phyloP scores from a whole-genome alignment of 164 flowering plant species.

The Hamamelis virginiana region DNA sequence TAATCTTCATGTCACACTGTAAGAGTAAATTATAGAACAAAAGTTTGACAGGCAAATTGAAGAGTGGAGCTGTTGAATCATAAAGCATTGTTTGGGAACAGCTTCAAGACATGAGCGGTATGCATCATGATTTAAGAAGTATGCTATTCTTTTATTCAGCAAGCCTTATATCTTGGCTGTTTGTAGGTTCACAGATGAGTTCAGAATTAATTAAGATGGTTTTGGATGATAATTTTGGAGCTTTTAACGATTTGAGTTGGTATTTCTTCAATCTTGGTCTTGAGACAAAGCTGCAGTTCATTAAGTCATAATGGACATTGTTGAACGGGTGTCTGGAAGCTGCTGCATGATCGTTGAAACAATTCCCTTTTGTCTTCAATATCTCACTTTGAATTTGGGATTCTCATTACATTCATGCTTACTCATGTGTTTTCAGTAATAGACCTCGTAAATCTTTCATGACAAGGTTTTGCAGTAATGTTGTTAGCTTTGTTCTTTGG shows the following conservation, averaged over 20 bases:
- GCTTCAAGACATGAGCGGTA: slow-evolving; percentile 51
- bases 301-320: too few species aligned
- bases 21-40: slow-evolving; percentile 74
- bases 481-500: too few species aligned
- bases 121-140: slow-evolving; percentile 28
- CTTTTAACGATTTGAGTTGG: slow-evolving; percentile 84
- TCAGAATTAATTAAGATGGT: slow-evolving; percentile 33
- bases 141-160: slow-evolving; percentile 26
- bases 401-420: too few species aligned
- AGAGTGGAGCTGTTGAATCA: slow-evolving; percentile 48
- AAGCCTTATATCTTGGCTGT: slow-evolving; percentile 44
- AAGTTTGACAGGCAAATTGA: slow-evolving; percentile 65
- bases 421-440: too few species aligned
- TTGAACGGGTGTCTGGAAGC: too few species aligned
- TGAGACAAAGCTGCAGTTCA: too few species aligned
- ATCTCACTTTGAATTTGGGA: too few species aligned
- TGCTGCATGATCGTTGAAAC: too few species aligned
- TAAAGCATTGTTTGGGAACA: slow-evolving; percentile 74
- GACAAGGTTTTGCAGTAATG: too few species aligned
- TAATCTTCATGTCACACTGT: slow-evolving; percentile 92
- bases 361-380: too few species aligned
- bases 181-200: slow-evolving; percentile 45
- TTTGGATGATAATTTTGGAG: slow-evolving; percentile 58
- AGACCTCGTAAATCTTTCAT: too few species aligned
- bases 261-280: slow-evolving; percentile 58